Conservation (phyloP, 1,284 basidiomycete species). For the Sporisorium sorghi region DNA sequence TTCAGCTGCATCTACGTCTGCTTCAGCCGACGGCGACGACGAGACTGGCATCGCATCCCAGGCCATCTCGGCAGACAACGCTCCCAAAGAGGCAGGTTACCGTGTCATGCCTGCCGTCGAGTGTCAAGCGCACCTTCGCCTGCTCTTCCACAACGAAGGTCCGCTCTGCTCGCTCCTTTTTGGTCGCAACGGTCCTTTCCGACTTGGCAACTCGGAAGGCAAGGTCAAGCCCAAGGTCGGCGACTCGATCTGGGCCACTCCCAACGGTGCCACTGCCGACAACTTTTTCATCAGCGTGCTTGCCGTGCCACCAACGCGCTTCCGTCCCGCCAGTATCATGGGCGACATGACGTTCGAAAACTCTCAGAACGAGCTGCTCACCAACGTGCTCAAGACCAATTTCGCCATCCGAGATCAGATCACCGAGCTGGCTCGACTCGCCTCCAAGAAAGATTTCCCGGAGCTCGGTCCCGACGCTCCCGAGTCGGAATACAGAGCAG, state of each 20-base stretch:
- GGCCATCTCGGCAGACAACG: constrained; percentile 50
- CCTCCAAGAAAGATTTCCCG: constrained; percentile 73
- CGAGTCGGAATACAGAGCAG: constrained; percentile 71
- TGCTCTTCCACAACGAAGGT: constrained; percentile 85
- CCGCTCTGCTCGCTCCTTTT: constrained; percentile 87
- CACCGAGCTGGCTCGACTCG: constrained; percentile 76
- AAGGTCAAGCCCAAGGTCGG: constrained; percentile 36
- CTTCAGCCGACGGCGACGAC: constrained; percentile 22
- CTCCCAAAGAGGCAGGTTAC: constrained; percentile 62
- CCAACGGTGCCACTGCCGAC: constrained; percentile 79
- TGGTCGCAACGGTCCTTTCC: constrained; percentile 89
- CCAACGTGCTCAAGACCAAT: constrained; percentile 83
- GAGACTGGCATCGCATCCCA: constrained; percentile 34
- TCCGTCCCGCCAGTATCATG: constrained; percentile 92
- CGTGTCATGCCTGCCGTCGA: constrained; percentile 90
- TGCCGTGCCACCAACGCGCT: constrained; percentile 91
- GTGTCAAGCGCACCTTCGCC: constrained; percentile 90
- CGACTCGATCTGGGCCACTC: constrained; percentile 37
- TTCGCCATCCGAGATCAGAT: constrained; percentile 73
- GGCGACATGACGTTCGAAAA: constrained; percentile 95
- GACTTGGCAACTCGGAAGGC: constrained; percentile 37
- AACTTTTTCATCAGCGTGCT: constrained; percentile 98
- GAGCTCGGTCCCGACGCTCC: constrained; percentile 60
- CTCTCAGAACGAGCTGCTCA: constrained; percentile 93
- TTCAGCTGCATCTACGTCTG: constrained; percentile 25